Conservation (phyloP, 2,329 filamentous ascomycete genomes). For the Aspergillus sp. region DNA sequence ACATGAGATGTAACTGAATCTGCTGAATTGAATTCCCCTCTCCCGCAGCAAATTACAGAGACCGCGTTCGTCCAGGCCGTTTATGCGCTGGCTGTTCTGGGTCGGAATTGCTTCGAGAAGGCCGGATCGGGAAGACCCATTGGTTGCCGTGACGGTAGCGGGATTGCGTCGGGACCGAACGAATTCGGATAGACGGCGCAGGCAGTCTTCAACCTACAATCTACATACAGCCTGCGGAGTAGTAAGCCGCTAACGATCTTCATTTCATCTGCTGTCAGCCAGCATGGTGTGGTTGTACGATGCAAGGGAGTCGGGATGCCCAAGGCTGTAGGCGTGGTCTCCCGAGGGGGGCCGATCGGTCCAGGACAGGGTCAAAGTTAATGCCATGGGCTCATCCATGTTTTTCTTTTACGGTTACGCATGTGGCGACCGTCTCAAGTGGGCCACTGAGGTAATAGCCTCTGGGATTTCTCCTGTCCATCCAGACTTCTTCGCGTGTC, state of each 20-base stretch:
- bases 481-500: neutral
- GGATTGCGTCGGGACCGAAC: neutral
- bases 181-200: neutral
- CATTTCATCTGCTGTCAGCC: conserved; percentile 20
- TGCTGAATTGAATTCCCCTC: neutral
- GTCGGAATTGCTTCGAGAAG: conserved; percentile 24
- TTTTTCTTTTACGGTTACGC: neutral
- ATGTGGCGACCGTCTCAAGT: neutral
- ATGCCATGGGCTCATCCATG: neutral
- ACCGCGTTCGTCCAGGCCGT: conserved; percentile 10
- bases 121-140: conserved; percentile 32
- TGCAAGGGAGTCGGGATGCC: conserved; percentile 30
- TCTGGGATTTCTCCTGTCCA: conserved; percentile 1
- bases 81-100: conserved; percentile 27
- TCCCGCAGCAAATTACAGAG: neutral
- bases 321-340: conserved; percentile 22
- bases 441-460: neutral
- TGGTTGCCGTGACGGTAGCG: conserved; percentile 14
- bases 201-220: neutral
- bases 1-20: neutral
- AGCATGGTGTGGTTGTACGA: conserved; percentile 28
- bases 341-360: conserved; percentile 22
- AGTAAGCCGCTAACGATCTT: neutral
- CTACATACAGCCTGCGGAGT: neutral
- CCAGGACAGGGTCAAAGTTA: neutral